Conservation (phyloP, 495 filamentous ascomycete species). For the Aspergillus ellipticus region DNA sequence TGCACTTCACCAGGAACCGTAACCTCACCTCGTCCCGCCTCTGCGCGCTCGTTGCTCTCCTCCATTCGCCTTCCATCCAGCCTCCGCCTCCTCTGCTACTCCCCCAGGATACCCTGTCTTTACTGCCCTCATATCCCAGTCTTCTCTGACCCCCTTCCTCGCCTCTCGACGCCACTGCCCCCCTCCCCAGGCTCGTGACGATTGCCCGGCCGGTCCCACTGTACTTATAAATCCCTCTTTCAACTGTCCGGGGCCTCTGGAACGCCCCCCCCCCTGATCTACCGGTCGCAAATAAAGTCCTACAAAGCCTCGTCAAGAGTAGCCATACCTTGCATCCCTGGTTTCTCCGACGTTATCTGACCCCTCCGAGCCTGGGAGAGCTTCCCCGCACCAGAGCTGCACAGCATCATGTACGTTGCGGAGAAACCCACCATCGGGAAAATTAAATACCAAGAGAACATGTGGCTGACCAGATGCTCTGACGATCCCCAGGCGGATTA, state of each 20-base stretch:
- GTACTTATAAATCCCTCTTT: background rate
- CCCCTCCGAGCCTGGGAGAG: constrained; percentile 2
- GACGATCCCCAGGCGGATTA: constrained; percentile 63
- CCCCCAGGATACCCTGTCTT: constrained; percentile 3
- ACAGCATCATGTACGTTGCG: constrained; percentile 19
- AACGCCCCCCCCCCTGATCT: background rate
- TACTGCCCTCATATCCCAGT: constrained; percentile 7
- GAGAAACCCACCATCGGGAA: background rate
- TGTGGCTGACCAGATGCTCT: background rate
- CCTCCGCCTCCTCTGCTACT: background rate
- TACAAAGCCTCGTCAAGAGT: background rate
- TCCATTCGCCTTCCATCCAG: constrained; percentile 3
- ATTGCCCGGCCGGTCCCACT: background rate
- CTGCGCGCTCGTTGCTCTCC: constrained; percentile 1
- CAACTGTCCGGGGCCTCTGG: background rate
- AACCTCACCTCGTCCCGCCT: constrained; percentile 12
- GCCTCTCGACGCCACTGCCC: background rate
- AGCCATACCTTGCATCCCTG: background rate
- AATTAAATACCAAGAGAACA: background rate
- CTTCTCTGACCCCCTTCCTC: constrained; percentile 6
- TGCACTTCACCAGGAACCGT: constrained; percentile 16
- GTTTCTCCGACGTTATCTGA: background rate
- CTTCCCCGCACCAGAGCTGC: constrained; percentile 20
- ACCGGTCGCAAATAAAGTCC: background rate
- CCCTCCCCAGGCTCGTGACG: background rate